These are phyloP conservation scores for Haplosporangium gracile DNA, from an alignment of 192 early-diverging fungal genomes.

Conservation along the genomic window DNA sequence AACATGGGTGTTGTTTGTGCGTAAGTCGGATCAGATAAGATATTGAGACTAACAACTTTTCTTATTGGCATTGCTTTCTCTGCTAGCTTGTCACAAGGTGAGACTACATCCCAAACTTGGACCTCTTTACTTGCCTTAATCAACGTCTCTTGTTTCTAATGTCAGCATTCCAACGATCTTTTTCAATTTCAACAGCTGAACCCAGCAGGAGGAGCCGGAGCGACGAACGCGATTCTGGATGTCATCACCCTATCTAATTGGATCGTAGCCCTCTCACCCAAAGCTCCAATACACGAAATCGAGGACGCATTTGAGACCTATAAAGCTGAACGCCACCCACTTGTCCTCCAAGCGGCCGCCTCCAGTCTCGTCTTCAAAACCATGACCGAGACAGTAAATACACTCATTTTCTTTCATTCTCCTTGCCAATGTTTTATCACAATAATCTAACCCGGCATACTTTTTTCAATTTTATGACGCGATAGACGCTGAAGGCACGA, in stretches of 20 bases:
- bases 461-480: too few relatives aligned
- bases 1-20: not conserved
- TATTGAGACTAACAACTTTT: not conserved
- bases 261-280: not conserved
- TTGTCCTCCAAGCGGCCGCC: not conserved
- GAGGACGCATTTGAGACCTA: not conserved
- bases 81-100: slow-evolving; percentile 15
- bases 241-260: slow-evolving; percentile 8
- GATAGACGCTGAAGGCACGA: too few relatives aligned
- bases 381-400: not conserved
- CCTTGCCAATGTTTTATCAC: too few relatives aligned
- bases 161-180: not conserved
- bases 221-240: slow-evolving; percentile 4
- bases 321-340: not conserved
- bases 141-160: too few relatives aligned
- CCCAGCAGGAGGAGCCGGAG: slow-evolving; percentile 12
- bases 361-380: not conserved
- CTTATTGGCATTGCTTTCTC: not conserved
- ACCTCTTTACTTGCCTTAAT: too few relatives aligned
- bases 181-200: not conserved
- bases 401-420: too few relatives aligned
- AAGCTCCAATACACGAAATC: not conserved
- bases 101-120: not conserved
- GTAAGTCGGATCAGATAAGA: not conserved
- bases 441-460: too few relatives aligned